phyloP scores from a whole-genome alignment of 2,329 filamentous ascomycete genomes.

The Ophiosphaerella narmari region DNA sequence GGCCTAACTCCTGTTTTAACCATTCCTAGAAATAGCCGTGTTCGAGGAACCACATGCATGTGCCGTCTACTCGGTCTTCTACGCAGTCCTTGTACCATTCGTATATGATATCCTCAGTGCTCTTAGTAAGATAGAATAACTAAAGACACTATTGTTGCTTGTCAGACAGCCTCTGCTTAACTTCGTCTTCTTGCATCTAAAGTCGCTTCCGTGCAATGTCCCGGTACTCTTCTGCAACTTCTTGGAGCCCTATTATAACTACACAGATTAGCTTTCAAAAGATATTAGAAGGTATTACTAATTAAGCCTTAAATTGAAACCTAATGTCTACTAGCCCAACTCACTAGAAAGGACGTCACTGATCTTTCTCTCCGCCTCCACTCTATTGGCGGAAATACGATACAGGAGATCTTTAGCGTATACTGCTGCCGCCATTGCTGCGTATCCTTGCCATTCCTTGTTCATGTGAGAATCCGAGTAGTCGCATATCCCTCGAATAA shows the following conservation, averaged over 20 bases:
- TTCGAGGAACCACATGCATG: conserved; percentile 3
- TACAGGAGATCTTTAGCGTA: no score
- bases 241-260: conserved; percentile 10
- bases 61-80: conserved; percentile 19
- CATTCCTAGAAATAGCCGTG: no score
- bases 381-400: neutral
- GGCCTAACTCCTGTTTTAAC: no score
- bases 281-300: no score
- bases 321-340: no score
- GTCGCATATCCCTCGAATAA: no score
- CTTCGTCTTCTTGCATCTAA: conserved; percentile 12
- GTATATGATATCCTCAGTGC: conserved; percentile 19
- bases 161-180: conserved; percentile 16
- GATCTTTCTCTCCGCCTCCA: conserved; percentile 17
- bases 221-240: conserved; percentile 1
- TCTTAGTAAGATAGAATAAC: neutral
- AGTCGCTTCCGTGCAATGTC: conserved; percentile 1
- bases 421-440: no score
- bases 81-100: conserved; percentile 14
- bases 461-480: no score
- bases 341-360: conserved; percentile 2
- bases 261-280: neutral
- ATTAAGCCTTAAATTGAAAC: no score
- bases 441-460: no score
- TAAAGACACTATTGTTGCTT: conserved; percentile 21